These are phyloP conservation scores for Saccharomyces hybrid DNA, from an alignment of 1,139 yeast species.

Conservation along the genomic window DNA sequence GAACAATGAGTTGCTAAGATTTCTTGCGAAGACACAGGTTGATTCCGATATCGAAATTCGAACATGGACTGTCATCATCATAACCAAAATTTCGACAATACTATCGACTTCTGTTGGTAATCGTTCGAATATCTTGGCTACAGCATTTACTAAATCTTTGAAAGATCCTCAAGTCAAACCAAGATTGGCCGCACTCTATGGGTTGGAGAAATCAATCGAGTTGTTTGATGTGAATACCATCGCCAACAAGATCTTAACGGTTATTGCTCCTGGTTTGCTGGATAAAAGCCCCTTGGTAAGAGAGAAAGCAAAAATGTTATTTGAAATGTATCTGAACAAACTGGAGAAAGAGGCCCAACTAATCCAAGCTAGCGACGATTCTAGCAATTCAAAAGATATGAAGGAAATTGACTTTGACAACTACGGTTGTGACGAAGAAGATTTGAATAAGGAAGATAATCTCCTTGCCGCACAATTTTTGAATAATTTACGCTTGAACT, in stretches of 20 bases:
- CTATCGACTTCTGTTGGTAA: slow-evolving; percentile 47
- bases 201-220: slow-evolving; percentile 58
- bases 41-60: slow-evolving; percentile 80
- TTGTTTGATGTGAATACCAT: slow-evolving; percentile 69
- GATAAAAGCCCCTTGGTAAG: slow-evolving; percentile 70
- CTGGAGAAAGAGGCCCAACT: slow-evolving; percentile 56
- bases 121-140: slow-evolving; percentile 65
- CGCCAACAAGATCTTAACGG: slow-evolving; percentile 76
- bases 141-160: slow-evolving; percentile 79
- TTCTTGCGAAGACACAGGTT: slow-evolving; percentile 79
- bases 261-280: slow-evolving; percentile 74
- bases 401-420: slow-evolving; percentile 21
- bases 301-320: slow-evolving; percentile 58
- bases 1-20: slow-evolving; percentile 75
- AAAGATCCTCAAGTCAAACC: slow-evolving; percentile 76
- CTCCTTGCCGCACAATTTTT: slow-evolving; percentile 21
- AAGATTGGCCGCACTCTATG: slow-evolving; percentile 68
- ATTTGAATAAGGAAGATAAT: slow-evolving; percentile 5
- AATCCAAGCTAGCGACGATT: slow-evolving; percentile 45
- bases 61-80: slow-evolving; percentile 73
- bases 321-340: slow-evolving; percentile 55
- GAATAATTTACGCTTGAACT: slow-evolving; percentile 16
- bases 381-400: slow-evolving; percentile 28
- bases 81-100: slow-evolving; percentile 61
- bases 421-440: slow-evolving; percentile 17